phyloP scores from a whole-genome alignment of 2,329 filamentous ascomycete genomes.

The Botrytis deweyae region DNA sequence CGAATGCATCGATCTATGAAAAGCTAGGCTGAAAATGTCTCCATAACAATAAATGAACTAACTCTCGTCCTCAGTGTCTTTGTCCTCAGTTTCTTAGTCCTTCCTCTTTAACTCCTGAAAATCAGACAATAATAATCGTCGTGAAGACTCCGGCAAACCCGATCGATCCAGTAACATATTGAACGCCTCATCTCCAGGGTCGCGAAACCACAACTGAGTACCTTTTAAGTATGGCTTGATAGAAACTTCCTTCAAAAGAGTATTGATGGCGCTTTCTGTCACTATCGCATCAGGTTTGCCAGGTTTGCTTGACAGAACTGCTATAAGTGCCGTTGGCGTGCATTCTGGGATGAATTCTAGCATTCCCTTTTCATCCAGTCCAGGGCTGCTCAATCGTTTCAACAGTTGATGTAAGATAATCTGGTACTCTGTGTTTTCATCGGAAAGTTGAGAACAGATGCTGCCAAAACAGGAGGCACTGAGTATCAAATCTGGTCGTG shows the following conservation, averaged over 20 bases:
- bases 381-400: not conserved
- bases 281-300: not conserved
- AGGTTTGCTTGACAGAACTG: not conserved
- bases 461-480: not conserved
- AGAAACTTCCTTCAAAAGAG: too few relatives aligned
- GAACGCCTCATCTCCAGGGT: not conserved
- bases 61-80: too few relatives aligned
- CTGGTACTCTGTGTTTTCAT: rapidly evolving
- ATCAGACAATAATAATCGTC: not conserved
- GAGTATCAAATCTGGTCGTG: not conserved
- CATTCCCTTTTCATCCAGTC: not conserved
- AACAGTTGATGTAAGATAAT: not conserved
- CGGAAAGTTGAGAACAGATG: not conserved
- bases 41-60: too few relatives aligned
- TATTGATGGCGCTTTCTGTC: not conserved
- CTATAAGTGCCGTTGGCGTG: not conserved
- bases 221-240: too few relatives aligned
- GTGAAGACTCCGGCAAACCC: not conserved
- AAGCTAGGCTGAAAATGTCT: too few relatives aligned
- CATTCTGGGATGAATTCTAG: rapidly evolving
- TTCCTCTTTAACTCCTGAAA: too few relatives aligned
- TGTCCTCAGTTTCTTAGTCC: too few relatives aligned
- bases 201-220: too few relatives aligned
- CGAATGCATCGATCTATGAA: too few relatives aligned
- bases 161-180: not conserved